phyloP scores from a whole-genome alignment of 2,329 filamentous ascomycete genomes.

The Penicillium sp. region DNA sequence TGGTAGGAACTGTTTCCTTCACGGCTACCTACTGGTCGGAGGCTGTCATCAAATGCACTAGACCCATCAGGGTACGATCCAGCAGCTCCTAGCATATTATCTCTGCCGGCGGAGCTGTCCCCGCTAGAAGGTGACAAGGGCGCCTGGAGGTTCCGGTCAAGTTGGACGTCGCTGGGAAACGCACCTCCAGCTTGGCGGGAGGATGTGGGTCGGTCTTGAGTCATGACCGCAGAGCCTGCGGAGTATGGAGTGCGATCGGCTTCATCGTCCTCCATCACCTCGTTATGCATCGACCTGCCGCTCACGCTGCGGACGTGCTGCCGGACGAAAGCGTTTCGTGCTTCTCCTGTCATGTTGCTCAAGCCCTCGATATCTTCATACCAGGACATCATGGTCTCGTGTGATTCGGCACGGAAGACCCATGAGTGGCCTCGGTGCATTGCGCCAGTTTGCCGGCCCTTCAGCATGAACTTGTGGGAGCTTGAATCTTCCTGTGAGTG shows the following conservation, averaged over 20 bases:
- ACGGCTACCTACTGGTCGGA: conserved; percentile 32
- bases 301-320: conserved; percentile 77
- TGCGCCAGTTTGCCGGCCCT: conserved; percentile 86
- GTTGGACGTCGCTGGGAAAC: conserved; percentile 91
- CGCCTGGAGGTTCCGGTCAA: conserved; percentile 80
- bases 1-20: conserved; percentile 19
- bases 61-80: conserved; percentile 55
- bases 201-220: conserved; percentile 39
- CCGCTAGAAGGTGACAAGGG: conserved; percentile 78
- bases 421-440: conserved; percentile 79
- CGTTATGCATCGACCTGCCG: conserved; percentile 67
- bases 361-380: conserved; percentile 89
- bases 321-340: conserved; percentile 82
- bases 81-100: conserved; percentile 60
- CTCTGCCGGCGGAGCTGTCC: conserved; percentile 69
- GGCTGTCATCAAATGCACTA: conserved; percentile 34
- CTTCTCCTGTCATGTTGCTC: conserved; percentile 84
- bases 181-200: conserved; percentile 84
- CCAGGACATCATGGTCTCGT: conserved; percentile 97
- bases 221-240: conserved; percentile 50
- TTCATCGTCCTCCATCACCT: conserved; percentile 74
- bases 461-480: conserved; percentile 97
- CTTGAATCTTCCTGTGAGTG: conserved; percentile 79
- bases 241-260: conserved; percentile 66
- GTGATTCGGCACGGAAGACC: conserved; percentile 66